A percentile compares a stretch with the other conserved stretches of the same genome.
These are phyloP conservation scores for Melanomma pulvis-pyrius DNA, from an alignment of 495 filamentous ascomycete species.

Conservation along the genomic window DNA sequence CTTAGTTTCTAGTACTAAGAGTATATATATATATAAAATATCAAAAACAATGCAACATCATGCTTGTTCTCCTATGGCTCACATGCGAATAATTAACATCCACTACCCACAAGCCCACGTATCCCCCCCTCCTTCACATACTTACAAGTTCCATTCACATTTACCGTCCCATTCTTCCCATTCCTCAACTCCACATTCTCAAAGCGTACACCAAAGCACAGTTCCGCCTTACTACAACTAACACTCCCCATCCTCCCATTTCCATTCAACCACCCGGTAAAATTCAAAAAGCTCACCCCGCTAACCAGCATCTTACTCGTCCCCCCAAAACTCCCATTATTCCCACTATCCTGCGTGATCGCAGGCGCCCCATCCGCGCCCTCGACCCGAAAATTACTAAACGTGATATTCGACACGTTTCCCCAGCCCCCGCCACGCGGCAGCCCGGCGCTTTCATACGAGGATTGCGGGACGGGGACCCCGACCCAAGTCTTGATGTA, in stretches of 20 bases:
- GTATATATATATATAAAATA: too few relatives aligned
- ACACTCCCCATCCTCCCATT: constrained; percentile 46
- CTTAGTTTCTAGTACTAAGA: too few relatives aligned
- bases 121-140: constrained; percentile 50
- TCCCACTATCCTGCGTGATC: constrained; percentile 56
- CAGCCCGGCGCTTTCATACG: constrained; percentile 53
- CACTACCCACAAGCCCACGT: constrained; percentile 18
- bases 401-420: constrained; percentile 54
- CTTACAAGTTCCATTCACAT: constrained; percentile 47
- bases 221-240: constrained; percentile 52
- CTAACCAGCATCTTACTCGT: constrained; percentile 55
- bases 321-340: constrained; percentile 56
- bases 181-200: constrained; percentile 46
- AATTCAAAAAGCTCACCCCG: constrained; percentile 58
- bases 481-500: constrained; percentile 66
- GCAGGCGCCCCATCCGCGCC: constrained; percentile 48
- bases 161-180: constrained; percentile 42
- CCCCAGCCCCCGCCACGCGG: constrained; percentile 60
- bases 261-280: constrained; percentile 52
- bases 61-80: too few relatives aligned
- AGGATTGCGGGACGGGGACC: constrained; percentile 47
- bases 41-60: too few relatives aligned
- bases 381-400: constrained; percentile 56
- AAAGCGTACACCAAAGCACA: constrained; percentile 56
- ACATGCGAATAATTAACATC: too few relatives aligned